Evolutionary conservation across 345 rosid genomes (phyloP).

Genomic region (Euphorbia tirucalli): DNA sequence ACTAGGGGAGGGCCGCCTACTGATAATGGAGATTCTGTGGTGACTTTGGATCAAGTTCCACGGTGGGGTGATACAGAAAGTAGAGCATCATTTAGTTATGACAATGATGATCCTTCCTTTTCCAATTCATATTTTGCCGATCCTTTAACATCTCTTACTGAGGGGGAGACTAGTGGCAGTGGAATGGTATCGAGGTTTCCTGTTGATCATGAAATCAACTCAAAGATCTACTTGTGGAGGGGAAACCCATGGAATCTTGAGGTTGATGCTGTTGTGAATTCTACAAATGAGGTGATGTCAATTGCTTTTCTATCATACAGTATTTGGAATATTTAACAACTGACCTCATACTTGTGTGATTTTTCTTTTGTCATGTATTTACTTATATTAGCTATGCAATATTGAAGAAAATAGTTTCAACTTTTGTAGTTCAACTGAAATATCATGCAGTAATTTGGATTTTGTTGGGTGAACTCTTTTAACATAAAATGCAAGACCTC

Average conservation of each 20-base stretch:
- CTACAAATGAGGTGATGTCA: constrained; percentile 82
- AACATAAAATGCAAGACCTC: neutral
- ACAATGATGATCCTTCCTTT: constrained; percentile 57
- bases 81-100: constrained; percentile 49
- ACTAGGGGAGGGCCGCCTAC: constrained; percentile 28
- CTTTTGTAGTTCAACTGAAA: neutral
- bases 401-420: neutral
- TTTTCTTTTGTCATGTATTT: neutral
- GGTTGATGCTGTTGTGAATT: constrained; percentile 97
- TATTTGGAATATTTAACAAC: neutral
- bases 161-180: constrained; percentile 47
- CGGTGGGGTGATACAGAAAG: constrained; percentile 88
- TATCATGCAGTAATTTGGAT: neutral
- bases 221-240: constrained; percentile 85
- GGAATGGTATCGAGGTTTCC: constrained; percentile 80
- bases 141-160: constrained; percentile 58
- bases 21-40: constrained; percentile 55
- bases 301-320: neutral
- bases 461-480: neutral
- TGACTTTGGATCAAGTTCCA: constrained; percentile 85
- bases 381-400: neutral
- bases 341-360: neutral
- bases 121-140: constrained; percentile 61
- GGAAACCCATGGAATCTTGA: constrained; percentile 97
- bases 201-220: constrained; percentile 78